Conservation (phyloP, 2,329 filamentous ascomycete species). For the Arthrobotrys entomopaga region DNA sequence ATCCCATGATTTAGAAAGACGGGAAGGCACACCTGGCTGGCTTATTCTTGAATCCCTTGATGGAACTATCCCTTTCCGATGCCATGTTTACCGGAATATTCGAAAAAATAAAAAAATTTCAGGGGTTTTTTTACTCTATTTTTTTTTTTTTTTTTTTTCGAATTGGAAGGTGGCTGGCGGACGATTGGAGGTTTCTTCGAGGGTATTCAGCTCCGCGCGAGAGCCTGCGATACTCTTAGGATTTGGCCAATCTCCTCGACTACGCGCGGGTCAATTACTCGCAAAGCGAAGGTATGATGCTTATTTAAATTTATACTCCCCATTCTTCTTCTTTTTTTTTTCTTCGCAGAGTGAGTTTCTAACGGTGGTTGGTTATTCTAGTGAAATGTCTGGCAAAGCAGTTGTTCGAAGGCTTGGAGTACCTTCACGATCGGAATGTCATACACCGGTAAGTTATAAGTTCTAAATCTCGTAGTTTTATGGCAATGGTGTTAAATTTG, state of each 20-base stretch:
- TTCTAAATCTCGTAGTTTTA: background rate
- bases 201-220: conserved; percentile 51
- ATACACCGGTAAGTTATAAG: conserved; percentile 60
- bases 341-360: background rate
- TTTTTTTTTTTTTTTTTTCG: background rate
- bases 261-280: conserved; percentile 60
- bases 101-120: background rate
- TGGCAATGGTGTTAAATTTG: conserved; percentile 22
- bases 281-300: conserved; percentile 60
- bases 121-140: background rate
- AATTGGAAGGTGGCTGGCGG: conserved; percentile 29
- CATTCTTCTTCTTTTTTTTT: too few relatives aligned
- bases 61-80: conserved; percentile 38
- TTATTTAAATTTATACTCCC: too few relatives aligned
- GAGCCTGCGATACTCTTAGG: conserved; percentile 58
- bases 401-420: conserved; percentile 62
- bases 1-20: conserved; percentile 48
- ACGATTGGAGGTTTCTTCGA: conserved; percentile 40
- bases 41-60: conserved; percentile 55
- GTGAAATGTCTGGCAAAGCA: conserved; percentile 62
- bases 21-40: conserved; percentile 58
- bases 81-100: conserved; percentile 10
- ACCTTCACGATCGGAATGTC: conserved; percentile 61
- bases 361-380: conserved; percentile 22
- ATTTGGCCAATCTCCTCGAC: conserved; percentile 62